Base-by-base conservation (phyloP, 306 rosid species). In the Castanea mollissima region DNA sequence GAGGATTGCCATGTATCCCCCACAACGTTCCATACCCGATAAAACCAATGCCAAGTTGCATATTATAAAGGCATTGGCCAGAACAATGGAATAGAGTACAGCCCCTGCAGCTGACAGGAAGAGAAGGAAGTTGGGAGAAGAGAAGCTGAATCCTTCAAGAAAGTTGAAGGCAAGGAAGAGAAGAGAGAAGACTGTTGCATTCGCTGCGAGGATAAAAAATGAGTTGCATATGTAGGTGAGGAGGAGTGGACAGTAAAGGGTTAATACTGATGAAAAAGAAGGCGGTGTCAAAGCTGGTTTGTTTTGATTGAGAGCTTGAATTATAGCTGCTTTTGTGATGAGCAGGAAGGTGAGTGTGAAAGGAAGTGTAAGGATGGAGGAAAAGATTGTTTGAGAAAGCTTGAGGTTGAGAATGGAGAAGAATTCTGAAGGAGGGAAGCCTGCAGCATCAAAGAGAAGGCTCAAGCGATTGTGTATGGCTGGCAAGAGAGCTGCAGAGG, bases 321-420 rank as follows among this genome's bases (percentile, higher is more conserved):
- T 86, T 59, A 85, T 82, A 12, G 69, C 82, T 29, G 98, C 89
- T 86, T 92, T 95, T 54, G 97, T 86, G 34, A 90, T 2, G 74
- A 95, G 91, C 72, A 95, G 90, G 82, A 92, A 89, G 21, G 92
- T 79, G 74, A 95, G 89, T 59, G 99, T 75, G 49, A 95, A 95
- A 51, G 99, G 99, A 31, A 95, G 87, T 14, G 99, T 78, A 62
- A 83, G 19, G 70, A 95, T 69, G 21, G 94, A 87, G 68, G 92
- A 88, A 71, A 83, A 80, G 64, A 95, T 85, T 32, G 97, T 95
- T 76, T 95, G 97, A 59, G 99, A 91, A 78, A 95, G 94, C 78
- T 91, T 95, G 4, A 81, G 87, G 74, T 83, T 89, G 57, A 95
- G 88, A 82, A 91, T 52, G 19, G 27, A 72, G 80, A 95, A 89